phyloP scores from a whole-genome alignment of 345 rosid genomes.

The Microcos paniculata region DNA sequence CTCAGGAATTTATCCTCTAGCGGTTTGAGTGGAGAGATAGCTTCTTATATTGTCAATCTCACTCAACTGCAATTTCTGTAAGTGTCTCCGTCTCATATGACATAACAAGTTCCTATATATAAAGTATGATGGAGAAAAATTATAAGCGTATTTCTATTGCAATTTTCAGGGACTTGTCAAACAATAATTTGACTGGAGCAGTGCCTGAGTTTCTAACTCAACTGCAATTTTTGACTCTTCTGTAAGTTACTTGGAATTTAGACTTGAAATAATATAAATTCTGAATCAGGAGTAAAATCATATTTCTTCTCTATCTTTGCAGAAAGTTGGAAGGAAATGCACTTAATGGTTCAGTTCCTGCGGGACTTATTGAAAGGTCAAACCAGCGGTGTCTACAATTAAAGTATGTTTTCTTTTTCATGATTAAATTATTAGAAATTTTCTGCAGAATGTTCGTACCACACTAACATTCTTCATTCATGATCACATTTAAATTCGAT shows the following conservation, averaged over 20 bases:
- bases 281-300: background rate
- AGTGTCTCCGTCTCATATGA: constrained; percentile 18
- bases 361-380: constrained; percentile 23
- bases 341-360: constrained; percentile 45
- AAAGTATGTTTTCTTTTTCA: background rate
- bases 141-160: background rate
- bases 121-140: background rate
- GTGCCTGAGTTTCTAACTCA: constrained; percentile 39
- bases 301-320: background rate
- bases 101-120: background rate
- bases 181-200: constrained; percentile 40
- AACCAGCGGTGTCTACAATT: constrained; percentile 18
- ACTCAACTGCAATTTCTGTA: constrained; percentile 35
- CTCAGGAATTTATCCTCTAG: constrained; percentile 43
- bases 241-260: constrained; percentile 36
- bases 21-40: constrained; percentile 34
- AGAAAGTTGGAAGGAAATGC: constrained; percentile 48
- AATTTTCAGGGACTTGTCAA: too few species aligned
- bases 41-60: constrained; percentile 26
- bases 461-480: too few species aligned
- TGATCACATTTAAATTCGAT: too few species aligned
- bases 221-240: constrained; percentile 30
- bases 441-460: too few species aligned
- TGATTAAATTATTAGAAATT: too few species aligned
- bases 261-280: background rate